Evolutionary conservation across 805 yeast genomes (phyloP), one percentile per base, ranked within the genome.

Genomic region (Candida rishiriensis): DNA sequence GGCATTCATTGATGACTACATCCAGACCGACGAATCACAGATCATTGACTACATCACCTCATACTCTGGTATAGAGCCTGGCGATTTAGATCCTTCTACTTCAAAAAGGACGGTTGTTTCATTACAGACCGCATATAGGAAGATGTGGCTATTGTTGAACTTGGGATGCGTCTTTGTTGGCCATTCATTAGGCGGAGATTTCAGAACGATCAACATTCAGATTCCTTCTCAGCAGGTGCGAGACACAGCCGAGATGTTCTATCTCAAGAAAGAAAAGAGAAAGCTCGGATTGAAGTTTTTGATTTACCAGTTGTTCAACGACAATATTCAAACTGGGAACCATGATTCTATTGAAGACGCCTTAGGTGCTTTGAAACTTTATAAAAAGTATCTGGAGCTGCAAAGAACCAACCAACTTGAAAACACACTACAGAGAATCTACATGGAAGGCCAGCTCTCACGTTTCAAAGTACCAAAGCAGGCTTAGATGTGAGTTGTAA

Each of bases 291-390:
- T 93, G 53, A 84, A 91, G 58, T 93, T 88, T 60, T 68, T 93
- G 60, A 88, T 95, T 11, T 89, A 89, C 74, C 79, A 80, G 28
- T 71, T 91, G 38, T 70, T 93, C 42, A 76, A 76, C 30, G 81
- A 79, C 49, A 75, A 80, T 39, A 95, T 95, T 29, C 99, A 93
- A 62, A 81, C 80, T 3, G 96, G 93, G 2, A 91, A 91, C 59
- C 99, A 93, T 64, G 98, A 95, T 61, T 91, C 98, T 1, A 89
- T 93, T 37, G 99, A 93, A 59, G 99, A 93, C 68, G 97, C 99
- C 0, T 69, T 73, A 44, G 84, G 95, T 10, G 98, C 99, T 0
- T 71, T 93, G 53, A 64, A 77, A 37, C 67, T 93, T 31, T 95
- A 87, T 67, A 77, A 79, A 48, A 81, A 79, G 56, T 91, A 87